phyloP scores from a whole-genome alignment of 208 protist genomes.

The Naegleria gruberi region DNA sequence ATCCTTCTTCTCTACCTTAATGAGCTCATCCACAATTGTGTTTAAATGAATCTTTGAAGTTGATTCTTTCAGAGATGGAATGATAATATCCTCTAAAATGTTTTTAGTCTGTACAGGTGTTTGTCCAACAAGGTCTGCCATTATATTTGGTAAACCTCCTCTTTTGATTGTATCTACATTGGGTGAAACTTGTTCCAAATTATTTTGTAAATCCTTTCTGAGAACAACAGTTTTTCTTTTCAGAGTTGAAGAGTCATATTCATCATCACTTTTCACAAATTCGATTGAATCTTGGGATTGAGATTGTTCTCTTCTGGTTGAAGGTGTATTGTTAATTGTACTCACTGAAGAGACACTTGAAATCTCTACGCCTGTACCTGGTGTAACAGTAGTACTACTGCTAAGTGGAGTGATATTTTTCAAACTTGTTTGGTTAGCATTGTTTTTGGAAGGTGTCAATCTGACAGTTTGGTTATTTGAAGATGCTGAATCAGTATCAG shows the following conservation, averaged over 20 bases:
- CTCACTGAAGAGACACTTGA: background rate
- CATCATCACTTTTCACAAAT: background rate
- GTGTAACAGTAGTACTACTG: background rate
- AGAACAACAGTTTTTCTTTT: background rate
- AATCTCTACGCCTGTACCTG: no score
- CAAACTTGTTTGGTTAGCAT: background rate
- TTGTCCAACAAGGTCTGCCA: background rate
- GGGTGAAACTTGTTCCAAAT: background rate
- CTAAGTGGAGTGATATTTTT: background rate
- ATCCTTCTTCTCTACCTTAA: background rate
- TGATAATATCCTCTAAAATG: background rate
- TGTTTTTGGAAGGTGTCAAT: background rate
- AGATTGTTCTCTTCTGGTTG: background rate
- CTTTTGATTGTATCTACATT: background rate
- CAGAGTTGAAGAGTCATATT: background rate
- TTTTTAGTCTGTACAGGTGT: background rate
- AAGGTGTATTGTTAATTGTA: background rate
- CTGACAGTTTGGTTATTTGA: background rate
- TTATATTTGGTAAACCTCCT: background rate
- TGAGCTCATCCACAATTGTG: background rate
- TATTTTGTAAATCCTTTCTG: background rate
- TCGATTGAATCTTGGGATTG: background rate
- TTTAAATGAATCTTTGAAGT: background rate
- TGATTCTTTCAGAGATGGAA: background rate
- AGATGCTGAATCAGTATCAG: background rate